Percentiles rank a stretch among this genome's conserved stretches.
These are phyloP conservation scores for Ambrosiella xylebori DNA, from an alignment of 2,329 filamentous ascomycete genomes.

Conservation along the genomic window DNA sequence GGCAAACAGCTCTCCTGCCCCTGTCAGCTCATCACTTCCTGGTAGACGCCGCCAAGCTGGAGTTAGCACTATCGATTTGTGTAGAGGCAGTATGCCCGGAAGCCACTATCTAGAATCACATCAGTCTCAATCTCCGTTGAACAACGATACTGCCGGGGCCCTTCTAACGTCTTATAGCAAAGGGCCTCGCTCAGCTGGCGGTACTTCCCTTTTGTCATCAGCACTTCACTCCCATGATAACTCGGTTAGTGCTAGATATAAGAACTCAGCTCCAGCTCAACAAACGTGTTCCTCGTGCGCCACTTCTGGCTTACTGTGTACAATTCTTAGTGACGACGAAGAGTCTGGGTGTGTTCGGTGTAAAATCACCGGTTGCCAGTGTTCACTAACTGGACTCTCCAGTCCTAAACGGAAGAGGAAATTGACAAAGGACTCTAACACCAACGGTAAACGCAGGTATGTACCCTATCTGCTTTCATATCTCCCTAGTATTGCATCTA, in stretches of 20 bases:
- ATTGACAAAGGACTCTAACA: conserved; percentile 33
- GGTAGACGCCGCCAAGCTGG: conserved; percentile 25
- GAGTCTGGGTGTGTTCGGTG: conserved; percentile 58
- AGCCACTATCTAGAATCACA: conserved; percentile 11
- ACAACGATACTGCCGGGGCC: neutral
- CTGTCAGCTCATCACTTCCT: conserved; percentile 10
- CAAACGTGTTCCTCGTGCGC: conserved; percentile 56
- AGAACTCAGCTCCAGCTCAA: conserved; percentile 16
- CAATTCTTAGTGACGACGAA: conserved; percentile 51
- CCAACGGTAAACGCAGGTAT: conserved; percentile 20
- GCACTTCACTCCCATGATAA: neutral
- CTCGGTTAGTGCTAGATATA: neutral
- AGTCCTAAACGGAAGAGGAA: conserved; percentile 71
- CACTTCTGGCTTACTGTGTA: conserved; percentile 57
- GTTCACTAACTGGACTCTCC: conserved; percentile 48
- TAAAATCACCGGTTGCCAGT: conserved; percentile 60
- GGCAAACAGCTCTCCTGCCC: neutral
- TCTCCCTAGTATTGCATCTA: neutral
- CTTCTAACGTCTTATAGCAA: neutral
- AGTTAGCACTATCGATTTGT: conserved; percentile 30
- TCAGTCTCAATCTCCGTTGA: neutral
- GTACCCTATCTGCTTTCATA: neutral
- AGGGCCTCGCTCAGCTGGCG: conserved; percentile 17
- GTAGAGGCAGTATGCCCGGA: conserved; percentile 28
- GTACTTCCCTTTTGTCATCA: conserved; percentile 1